Percentiles rank a stretch among this genome's conserved stretches.
Conservation (phyloP, 306 rosid genomes). For the Trifolium fragiferum region DNA sequence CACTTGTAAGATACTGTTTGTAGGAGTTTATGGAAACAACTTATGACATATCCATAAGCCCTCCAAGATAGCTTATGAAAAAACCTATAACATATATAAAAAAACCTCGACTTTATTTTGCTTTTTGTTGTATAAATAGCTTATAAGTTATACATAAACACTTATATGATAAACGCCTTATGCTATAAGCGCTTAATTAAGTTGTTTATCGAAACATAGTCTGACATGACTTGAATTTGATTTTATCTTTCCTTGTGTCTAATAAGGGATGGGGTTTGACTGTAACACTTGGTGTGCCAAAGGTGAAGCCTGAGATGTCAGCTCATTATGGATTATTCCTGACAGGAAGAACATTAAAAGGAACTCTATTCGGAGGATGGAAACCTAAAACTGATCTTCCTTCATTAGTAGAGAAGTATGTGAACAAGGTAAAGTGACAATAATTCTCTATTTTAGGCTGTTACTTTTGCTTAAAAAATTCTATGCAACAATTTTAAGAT, state of each 20-base stretch:
- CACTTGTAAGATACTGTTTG: neutral
- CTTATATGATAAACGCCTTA: neutral
- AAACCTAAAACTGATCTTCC: constrained; percentile 95
- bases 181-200: neutral
- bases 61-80: neutral
- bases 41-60: neutral
- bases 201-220: neutral
- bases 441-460: constrained; percentile 1
- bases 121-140: neutral
- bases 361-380: constrained; percentile 95
- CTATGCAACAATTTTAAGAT: constrained; percentile 6
- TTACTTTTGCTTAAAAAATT: constrained; percentile 15
- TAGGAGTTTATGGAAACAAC: neutral
- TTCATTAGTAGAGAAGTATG: constrained; percentile 81
- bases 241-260: constrained; percentile 27
- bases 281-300: constrained; percentile 94
- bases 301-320: constrained; percentile 75
- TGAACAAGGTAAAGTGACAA: constrained; percentile 64
- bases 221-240: constrained; percentile 22
- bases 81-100: neutral
- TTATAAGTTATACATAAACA: neutral
- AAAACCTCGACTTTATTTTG: neutral
- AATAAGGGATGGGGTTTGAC: constrained; percentile 94
- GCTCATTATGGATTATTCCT: constrained; percentile 81
- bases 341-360: constrained; percentile 86